Evolutionary conservation across 805 yeast genomes (phyloP).

Genomic region (Suhomyces canberraensis): DNA sequence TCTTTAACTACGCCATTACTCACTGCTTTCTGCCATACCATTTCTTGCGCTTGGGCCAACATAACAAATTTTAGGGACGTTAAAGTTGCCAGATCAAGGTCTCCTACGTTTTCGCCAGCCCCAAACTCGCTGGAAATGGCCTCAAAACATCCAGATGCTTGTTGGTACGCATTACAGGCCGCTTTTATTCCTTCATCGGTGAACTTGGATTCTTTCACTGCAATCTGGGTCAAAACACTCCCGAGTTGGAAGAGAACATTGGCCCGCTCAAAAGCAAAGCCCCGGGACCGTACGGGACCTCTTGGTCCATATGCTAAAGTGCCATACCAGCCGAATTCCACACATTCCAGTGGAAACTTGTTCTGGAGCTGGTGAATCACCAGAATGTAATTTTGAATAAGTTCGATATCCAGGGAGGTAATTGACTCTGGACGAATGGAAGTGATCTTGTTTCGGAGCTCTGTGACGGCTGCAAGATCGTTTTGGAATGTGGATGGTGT

Average conservation of each 20-base stretch:
- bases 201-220: slow-evolving; percentile 41
- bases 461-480: slow-evolving; percentile 41
- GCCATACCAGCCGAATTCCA: slow-evolving; percentile 70
- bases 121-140: slow-evolving; percentile 16
- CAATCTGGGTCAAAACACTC: slow-evolving; percentile 57
- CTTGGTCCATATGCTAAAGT: slow-evolving; percentile 56
- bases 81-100: slow-evolving; percentile 50
- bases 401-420: slow-evolving; percentile 32
- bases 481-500: slow-evolving; percentile 29
- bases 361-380: slow-evolving; percentile 41
- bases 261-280: slow-evolving; percentile 57
- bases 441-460: slow-evolving; percentile 42
- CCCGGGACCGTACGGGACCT: slow-evolving; percentile 44
- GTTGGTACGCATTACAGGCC: slow-evolving; percentile 64
- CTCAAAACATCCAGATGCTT: slow-evolving; percentile 66
- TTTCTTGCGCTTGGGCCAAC: slow-evolving; percentile 86
- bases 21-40: slow-evolving; percentile 73
- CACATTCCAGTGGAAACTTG: slow-evolving; percentile 63
- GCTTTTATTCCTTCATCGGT: slow-evolving; percentile 56
- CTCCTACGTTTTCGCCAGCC: slow-evolving; percentile 26
- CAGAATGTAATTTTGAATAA: slow-evolving; percentile 45
- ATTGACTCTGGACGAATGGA: slow-evolving; percentile 27
- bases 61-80: slow-evolving; percentile 49
- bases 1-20: slow-evolving; percentile 48
- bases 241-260: slow-evolving; percentile 71